phyloP scores from a whole-genome alignment of 2,329 filamentous ascomycete species.

The Herpotrichia juniperi region DNA sequence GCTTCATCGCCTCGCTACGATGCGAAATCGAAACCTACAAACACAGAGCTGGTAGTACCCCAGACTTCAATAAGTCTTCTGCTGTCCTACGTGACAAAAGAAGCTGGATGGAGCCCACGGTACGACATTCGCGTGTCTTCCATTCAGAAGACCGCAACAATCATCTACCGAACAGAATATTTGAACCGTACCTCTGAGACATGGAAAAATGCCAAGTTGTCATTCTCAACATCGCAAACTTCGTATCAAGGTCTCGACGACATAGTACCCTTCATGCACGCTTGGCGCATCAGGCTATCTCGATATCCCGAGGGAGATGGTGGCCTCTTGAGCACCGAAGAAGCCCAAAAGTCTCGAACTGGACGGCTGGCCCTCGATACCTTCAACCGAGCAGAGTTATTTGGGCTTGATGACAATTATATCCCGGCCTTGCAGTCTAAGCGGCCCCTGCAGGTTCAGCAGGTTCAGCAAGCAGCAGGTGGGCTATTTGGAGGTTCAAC shows the following conservation, averaged over 20 bases:
- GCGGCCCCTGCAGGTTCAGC: slow-evolving; percentile 8
- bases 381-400: slow-evolving; percentile 25
- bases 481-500: slow-evolving; percentile 4
- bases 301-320: slow-evolving; percentile 28
- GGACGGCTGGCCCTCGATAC: slow-evolving; percentile 5
- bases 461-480: slow-evolving; percentile 3
- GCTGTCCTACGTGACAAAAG: slow-evolving; percentile 65
- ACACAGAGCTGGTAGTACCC: neutral
- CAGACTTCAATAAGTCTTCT: slow-evolving; percentile 44
- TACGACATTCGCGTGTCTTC: slow-evolving; percentile 69
- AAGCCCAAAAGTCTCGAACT: slow-evolving; percentile 12
- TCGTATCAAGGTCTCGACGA: slow-evolving; percentile 63
- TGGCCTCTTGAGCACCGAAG: slow-evolving; percentile 23
- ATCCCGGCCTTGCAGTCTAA: slow-evolving; percentile 7
- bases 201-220: slow-evolving; percentile 66
- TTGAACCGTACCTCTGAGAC: slow-evolving; percentile 68
- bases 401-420: slow-evolving; percentile 19
- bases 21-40: slow-evolving; percentile 1
- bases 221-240: slow-evolving; percentile 68
- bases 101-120: slow-evolving; percentile 65
- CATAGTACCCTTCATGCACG: slow-evolving; percentile 58
- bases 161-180: slow-evolving; percentile 68
- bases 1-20: slow-evolving; percentile 6
- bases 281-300: slow-evolving; percentile 63
- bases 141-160: slow-evolving; percentile 56